phyloP scores from a whole-genome alignment of 305 asterid species.

The Ruellia speciosa region DNA sequence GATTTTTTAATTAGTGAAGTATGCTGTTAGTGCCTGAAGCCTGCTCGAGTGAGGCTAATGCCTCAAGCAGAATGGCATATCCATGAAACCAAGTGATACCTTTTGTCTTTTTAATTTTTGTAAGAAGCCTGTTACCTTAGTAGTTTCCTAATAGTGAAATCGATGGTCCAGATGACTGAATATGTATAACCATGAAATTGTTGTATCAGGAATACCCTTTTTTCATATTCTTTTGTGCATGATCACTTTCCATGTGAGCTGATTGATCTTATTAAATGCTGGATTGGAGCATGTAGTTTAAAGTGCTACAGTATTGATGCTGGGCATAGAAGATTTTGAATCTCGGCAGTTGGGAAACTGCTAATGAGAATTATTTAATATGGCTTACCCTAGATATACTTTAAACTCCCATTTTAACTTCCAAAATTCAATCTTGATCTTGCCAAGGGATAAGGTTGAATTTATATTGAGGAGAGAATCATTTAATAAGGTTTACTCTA shows the following conservation, averaged over 20 bases:
- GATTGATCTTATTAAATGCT: conserved; percentile 2
- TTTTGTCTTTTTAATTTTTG: background rate
- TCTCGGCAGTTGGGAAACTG: background rate
- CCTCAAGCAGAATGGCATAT: background rate
- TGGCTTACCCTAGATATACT: background rate
- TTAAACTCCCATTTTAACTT: too few species aligned
- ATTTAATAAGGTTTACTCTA: too few species aligned
- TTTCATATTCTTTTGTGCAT: conserved; percentile 2
- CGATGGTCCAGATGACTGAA: background rate
- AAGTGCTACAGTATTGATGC: conserved; percentile 2
- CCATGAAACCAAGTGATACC: background rate
- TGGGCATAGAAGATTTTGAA: background rate
- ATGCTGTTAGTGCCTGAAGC: too few species aligned
- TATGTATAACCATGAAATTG: background rate
- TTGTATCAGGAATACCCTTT: background rate
- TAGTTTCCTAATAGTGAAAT: background rate
- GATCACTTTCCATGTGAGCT: conserved; percentile 9
- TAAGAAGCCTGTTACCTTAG: background rate
- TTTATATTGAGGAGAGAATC: background rate
- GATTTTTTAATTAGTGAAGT: too few species aligned
- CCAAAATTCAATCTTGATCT: background rate
- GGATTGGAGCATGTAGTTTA: conserved; percentile 4
- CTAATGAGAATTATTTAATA: background rate
- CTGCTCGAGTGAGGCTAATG: too few species aligned
- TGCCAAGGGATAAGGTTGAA: background rate